Evolutionary conservation across 2,329 filamentous ascomycete species (phyloP), one percentile per base, ranked within the genome.

Genomic region (Alternaria sp.): DNA sequence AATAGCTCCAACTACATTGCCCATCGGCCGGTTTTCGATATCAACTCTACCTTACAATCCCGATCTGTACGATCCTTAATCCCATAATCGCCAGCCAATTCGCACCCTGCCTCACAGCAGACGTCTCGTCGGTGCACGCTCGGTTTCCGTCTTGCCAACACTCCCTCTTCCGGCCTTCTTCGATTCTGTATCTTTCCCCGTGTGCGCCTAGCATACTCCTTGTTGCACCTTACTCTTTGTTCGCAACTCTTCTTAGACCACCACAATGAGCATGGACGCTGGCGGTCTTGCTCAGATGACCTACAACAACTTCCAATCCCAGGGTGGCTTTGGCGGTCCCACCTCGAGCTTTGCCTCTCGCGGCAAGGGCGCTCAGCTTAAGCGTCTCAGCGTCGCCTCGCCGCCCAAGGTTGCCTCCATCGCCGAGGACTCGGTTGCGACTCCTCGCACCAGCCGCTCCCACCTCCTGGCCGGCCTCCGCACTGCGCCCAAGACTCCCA

Each of bases 211-310:
- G 67, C 75, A 71, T 69, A 70, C 62, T 26, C 69, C 68, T 76
- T 70, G 67, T 71, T 73, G 62, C 72, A 72, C 66, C 57, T 75
- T 74, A 75, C 69, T 59, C 72, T 74, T 74, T 74, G 66, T 74
- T 60, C 67, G 57, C 67, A 66, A 68, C 64, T 66, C 69, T 70
- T 61, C 67, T 58, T 62, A 71, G 69, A 66, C 69, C 61, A 65
- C 66, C 70, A 75, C 62, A 66, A 79, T 83, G 84, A 86, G 84
- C 82, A 90, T 96, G 91, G 91, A 97, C 95, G 90, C 95, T 89
- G 95, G 95, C 88, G 93, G 93, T 96, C 93, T 97, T 86, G 91
- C 93, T 96, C 93, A 96, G 88, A 98, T 98, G 95, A 92, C 93
- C 85, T 95, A 93, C 86, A 92, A 90, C 86, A 88, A 90, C 78